A percentile compares a stretch with the other conserved stretches of the same genome.
Evolutionary conservation across 176 grass and related monocot genomes (phyloP).

Genomic region (Phragmites australis): DNA sequence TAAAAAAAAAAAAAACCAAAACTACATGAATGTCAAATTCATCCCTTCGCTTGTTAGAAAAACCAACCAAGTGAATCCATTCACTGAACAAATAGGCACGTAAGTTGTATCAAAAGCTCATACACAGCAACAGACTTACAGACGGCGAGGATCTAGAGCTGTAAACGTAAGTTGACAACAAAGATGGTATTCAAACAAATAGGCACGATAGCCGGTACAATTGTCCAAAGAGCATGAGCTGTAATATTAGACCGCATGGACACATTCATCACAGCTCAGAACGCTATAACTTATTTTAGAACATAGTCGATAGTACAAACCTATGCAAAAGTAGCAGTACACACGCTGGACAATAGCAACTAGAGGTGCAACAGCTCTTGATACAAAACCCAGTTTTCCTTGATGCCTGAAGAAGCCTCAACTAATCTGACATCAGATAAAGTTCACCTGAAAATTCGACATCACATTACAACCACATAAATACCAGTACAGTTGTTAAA

Average conservation of each 20-base stretch:
- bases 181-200: slow-evolving; percentile 1
- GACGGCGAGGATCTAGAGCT: background rate
- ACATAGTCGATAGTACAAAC: background rate
- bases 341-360: slow-evolving; percentile 4
- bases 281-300: slow-evolving; percentile 12
- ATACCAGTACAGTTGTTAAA: background rate
- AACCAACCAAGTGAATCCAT: background rate
- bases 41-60: no score
- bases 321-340: slow-evolving; percentile 7
- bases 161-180: slow-evolving; percentile 21
- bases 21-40: background rate
- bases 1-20: background rate
- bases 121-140: background rate
- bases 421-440: slow-evolving; percentile 15
- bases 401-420: background rate
- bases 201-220: background rate
- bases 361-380: background rate
- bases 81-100: background rate
- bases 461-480: background rate
- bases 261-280: slow-evolving; percentile 13
- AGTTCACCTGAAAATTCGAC: slow-evolving; percentile 31
- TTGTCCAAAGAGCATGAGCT: slow-evolving; percentile 2
- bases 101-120: background rate
- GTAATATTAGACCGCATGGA: background rate
- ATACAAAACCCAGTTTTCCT: slow-evolving; percentile 11